Evolutionary conservation across 169 alveolate species (phyloP).

Genomic region (Babesia ovata): DNA sequence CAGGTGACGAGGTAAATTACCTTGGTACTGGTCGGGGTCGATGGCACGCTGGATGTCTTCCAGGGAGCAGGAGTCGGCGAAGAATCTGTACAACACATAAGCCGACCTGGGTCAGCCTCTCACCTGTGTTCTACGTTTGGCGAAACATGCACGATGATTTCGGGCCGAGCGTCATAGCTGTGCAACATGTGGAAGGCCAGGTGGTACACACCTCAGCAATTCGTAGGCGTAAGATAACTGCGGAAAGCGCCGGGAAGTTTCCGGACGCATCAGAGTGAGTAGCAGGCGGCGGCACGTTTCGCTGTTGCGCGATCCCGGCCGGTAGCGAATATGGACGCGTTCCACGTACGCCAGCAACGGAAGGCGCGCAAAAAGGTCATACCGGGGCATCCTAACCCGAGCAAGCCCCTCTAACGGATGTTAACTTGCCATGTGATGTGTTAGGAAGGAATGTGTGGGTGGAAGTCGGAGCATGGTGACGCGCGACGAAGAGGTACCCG

Average conservation of each 20-base stretch:
- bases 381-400: conserved; percentile 49
- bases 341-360: conserved; percentile 60
- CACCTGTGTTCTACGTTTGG: conserved; percentile 57
- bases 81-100: conserved; percentile 15
- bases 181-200: background rate
- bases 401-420: background rate
- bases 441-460: too few relatives aligned
- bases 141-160: conserved; percentile 31
- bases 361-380: conserved; percentile 36
- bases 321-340: conserved; percentile 54
- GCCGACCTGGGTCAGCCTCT: background rate
- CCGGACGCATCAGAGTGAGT: conserved; percentile 29
- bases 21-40: conserved; percentile 61
- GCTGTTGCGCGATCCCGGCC: conserved; percentile 55
- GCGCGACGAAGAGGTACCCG: too few relatives aligned
- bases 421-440: too few relatives aligned
- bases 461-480: too few relatives aligned
- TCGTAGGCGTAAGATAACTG: conserved; percentile 46
- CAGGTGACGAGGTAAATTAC: conserved; percentile 1
- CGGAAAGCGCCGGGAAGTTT: conserved; percentile 38
- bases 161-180: conserved; percentile 65
- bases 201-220: conserved; percentile 38
- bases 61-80: conserved; percentile 46
- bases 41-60: conserved; percentile 61
- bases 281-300: conserved; percentile 64